Percentiles rank a stretch among this genome's conserved stretches.
Evolutionary conservation across 1,284 basidiomycete genomes (phyloP).

Genomic region (Ceratobasidium sp.): DNA sequence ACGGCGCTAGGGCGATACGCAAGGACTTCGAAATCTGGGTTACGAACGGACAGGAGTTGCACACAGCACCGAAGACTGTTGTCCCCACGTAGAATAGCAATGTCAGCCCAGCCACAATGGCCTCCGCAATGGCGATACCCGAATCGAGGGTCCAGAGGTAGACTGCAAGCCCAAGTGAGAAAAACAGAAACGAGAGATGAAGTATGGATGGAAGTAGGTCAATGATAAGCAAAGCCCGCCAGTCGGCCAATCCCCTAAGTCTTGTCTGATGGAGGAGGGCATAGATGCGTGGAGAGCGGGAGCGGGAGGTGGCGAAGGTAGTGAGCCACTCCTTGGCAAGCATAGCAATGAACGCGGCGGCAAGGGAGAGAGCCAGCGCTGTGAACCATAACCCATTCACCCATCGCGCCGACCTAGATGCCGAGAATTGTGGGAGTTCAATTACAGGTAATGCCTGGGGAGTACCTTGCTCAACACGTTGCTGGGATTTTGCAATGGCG

Average conservation of each 20-base stretch:
- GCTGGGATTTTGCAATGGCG: conserved; percentile 11
- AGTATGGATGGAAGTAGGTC: conserved; percentile 28
- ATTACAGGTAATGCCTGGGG: background rate
- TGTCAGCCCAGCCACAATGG: background rate
- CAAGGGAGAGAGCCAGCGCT: conserved; percentile 19
- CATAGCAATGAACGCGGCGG: conserved; percentile 5
- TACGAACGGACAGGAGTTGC: conserved; percentile 1
- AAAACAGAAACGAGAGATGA: conserved; percentile 38
- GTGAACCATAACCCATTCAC: conserved; percentile 39
- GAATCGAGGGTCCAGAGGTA: conserved; percentile 27
- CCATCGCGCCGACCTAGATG: background rate
- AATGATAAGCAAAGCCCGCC: conserved; percentile 17
- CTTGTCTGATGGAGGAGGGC: conserved; percentile 3
- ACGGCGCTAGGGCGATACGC: too few species aligned
- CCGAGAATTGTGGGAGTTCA: background rate
- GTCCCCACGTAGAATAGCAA: background rate
- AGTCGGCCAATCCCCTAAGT: background rate
- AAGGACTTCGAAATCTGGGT: conserved; percentile 21
- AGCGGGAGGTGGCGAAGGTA: background rate
- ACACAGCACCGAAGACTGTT: background rate
- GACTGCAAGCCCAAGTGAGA: conserved; percentile 12
- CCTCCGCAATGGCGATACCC: conserved; percentile 6
- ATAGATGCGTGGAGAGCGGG: background rate
- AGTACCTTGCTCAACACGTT: background rate
- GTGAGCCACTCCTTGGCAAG: conserved; percentile 36